Evolutionary conservation across 495 filamentous ascomycete genomes (phyloP), one percentile per base, ranked within the genome.

Genomic region (Lasiosphaeria hispida): DNA sequence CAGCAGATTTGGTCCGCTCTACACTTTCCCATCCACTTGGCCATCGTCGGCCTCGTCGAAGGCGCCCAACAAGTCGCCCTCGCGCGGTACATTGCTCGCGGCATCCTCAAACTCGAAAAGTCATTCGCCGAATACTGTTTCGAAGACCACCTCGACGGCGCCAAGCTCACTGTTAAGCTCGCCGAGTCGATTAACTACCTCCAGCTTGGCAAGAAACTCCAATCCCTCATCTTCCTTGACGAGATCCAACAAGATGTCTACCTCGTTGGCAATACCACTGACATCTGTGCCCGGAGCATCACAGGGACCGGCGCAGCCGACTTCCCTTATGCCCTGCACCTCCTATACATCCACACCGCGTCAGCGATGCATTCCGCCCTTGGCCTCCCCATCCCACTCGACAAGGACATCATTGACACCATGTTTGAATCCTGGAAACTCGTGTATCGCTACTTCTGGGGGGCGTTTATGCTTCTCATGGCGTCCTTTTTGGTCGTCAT

Each of bases 21-120:
- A 7, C 86, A 88, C 69, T 88, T 87, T 64, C 84, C 84, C 7
- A 81, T 88, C 53, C 86, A 89, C 67, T 71, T 86, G 9, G 71
- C 77, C 9, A 73, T 88, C 35, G 82, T 88, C 43, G 79, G 86
- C 15, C 70, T 82, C 7, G 78, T 86, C 10, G 85, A 88, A 66
- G 85, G 85, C 10, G 65, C 71, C 14, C 69, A 72, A 33, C 72
- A 76, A 42, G 48, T 75, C 8, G 60, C 69, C 14, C 65, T 70
- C 11, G 69, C 66, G 41, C 64, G 72, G 18, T 65, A 69, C 50
- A 55, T 61, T 11, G 3, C 47, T 7, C 10, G 18, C 3, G 23
- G 43, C 45, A 50, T 63, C 18, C 9, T 37, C 14, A 58, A 53
- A 7, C 19, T 67, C n/a, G 50, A 60, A 18, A 44, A 19, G 14